Base-by-base conservation (phyloP, 352 stramenopile species). In the Peronosclerospora sorghi region DNA sequence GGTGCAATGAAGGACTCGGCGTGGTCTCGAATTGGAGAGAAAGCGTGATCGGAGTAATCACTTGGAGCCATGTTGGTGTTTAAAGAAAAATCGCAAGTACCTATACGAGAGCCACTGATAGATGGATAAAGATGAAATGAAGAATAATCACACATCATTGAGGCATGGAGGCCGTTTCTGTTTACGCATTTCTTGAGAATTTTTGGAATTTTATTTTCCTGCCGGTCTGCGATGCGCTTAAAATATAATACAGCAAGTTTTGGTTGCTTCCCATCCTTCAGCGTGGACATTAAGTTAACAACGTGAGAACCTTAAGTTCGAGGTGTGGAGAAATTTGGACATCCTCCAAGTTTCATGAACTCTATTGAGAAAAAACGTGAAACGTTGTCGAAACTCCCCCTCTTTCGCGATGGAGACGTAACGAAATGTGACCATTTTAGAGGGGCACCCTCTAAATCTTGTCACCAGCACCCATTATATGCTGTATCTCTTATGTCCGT, bases 351-450 rank as follows among this genome's bases (percentile, higher is more conserved):
- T 62, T 34, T 36, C 48, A 62, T 54, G 43, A 34, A 37, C n/a
- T 45, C 38, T 51, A 7, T 26, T 49, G 53, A 45, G 51, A 56
- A n/a, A n/a, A n/a, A 38, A 51, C 38, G 55, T 30, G 41, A 59
- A 64, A 64, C 55, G 55, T 17, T 48, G 8, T 38, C 7, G 43
- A 63, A 59, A 62, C 54, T 43, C 32, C 50, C 21, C 6, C 6
- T 26, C 21, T 26, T 26, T 26, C 32, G 14, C 32, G 4, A 35
- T 35, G 29, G 8, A 35, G 15, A 7, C 29, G 29, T 35, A 5
- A 10, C n/a, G n/a, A n/a, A n/a, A n/a, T n/a, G n/a, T n/a, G n/a
- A n/a, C n/a, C n/a, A n/a, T n/a, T n/a, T n/a, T n/a, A n/a, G n/a
- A n/a, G n/a, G n/a, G n/a, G n/a, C n/a, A n/a, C n/a, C n/a, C n/a